These are phyloP conservation scores for Diaporthe caulivora DNA, from an alignment of 2,329 filamentous ascomycete species.

Conservation along the genomic window DNA sequence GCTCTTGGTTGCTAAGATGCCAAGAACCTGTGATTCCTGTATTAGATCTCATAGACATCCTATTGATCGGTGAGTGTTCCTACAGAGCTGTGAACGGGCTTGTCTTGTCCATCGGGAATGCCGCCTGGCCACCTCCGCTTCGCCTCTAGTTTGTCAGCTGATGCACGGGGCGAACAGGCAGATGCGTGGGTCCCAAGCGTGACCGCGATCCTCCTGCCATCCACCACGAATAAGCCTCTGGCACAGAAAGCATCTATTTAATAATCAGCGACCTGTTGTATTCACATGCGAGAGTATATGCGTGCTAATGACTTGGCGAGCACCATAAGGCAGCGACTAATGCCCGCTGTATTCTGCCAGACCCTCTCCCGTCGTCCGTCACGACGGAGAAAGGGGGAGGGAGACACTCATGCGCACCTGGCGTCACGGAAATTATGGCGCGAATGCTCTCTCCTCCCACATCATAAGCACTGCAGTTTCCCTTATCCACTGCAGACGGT, in stretches of 20 bases:
- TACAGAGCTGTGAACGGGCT: too few species aligned
- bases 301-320: not conserved
- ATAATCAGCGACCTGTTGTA: not conserved
- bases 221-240: not conserved
- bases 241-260: not conserved
- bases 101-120: not conserved
- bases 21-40: not conserved
- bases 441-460: not conserved
- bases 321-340: not conserved
- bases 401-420: not conserved
- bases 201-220: slow-evolving; percentile 11
- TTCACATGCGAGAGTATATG: not conserved
- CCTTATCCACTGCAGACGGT: not conserved
- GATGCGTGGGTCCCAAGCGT: slow-evolving; percentile 1
- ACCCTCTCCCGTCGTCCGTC: not conserved
- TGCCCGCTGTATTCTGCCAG: not conserved
- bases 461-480: not conserved
- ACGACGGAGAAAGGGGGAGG: not conserved
- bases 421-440: not conserved
- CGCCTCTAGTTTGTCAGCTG: slow-evolving; percentile 18
- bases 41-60: not conserved
- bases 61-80: not conserved
- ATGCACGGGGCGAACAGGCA: slow-evolving; percentile 15
- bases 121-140: not conserved
- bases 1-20: not conserved